phyloP scores from a whole-genome alignment of 1,139 yeast genomes.

The Candida neerlandica region DNA sequence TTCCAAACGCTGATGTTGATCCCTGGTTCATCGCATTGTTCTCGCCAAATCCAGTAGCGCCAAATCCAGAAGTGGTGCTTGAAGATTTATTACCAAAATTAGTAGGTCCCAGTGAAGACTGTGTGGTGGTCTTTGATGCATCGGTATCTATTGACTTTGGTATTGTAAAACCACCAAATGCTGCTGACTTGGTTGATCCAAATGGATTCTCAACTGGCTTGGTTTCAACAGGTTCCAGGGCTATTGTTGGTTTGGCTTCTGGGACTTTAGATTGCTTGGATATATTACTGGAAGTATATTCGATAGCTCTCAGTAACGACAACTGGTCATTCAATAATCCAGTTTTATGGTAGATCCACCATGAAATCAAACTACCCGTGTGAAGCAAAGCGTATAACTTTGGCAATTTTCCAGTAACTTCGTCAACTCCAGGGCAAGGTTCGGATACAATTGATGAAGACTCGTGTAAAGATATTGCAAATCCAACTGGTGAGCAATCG shows the following conservation, averaged over 20 bases:
- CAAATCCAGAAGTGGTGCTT: slow-evolving; percentile 8
- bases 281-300: not conserved
- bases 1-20: slow-evolving; percentile 19
- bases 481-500: slow-evolving; percentile 73
- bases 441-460: slow-evolving; percentile 40
- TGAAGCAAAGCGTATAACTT: slow-evolving; percentile 62
- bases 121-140: not conserved
- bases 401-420: slow-evolving; percentile 57
- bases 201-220: slow-evolving; percentile 14
- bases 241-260: not conserved
- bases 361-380: slow-evolving; percentile 60
- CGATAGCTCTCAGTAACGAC: slow-evolving; percentile 23
- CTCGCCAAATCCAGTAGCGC: slow-evolving; percentile 21
- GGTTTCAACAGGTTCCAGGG: not conserved
- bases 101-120: slow-evolving; percentile 6
- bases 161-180: slow-evolving; percentile 9
- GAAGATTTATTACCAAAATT: slow-evolving; percentile 4
- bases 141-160: not conserved
- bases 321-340: slow-evolving; percentile 40
- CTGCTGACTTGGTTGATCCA: slow-evolving; percentile 17
- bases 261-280: not conserved
- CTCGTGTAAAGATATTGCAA: slow-evolving; percentile 59
- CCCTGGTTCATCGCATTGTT: not conserved
- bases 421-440: slow-evolving; percentile 63
- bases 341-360: slow-evolving; percentile 63